Conservation (phyloP, 768 basidiomycete genomes). For the Lactarius sanguifluus region DNA sequence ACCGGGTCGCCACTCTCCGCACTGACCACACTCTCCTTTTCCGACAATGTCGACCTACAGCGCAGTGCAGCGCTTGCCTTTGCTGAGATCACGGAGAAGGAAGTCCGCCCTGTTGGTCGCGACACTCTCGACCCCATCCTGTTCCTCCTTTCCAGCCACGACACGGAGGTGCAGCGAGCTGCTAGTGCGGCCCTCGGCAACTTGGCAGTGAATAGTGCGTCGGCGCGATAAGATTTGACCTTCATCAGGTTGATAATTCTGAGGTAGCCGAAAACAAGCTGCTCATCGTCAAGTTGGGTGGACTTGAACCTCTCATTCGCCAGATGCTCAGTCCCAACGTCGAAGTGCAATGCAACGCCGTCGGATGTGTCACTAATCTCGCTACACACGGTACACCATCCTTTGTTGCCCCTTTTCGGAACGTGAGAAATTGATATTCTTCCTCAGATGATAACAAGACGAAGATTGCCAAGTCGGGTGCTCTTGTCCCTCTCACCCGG, state of each 20-base stretch:
- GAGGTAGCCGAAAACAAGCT: constrained; percentile 93
- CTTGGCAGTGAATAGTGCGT: constrained; percentile 94
- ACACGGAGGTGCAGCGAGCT: constrained; percentile 97
- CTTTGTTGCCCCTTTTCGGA: constrained; percentile 2
- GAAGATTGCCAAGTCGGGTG: constrained; percentile 98
- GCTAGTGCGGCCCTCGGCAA: constrained; percentile 97
- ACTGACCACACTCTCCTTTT: constrained; percentile 95
- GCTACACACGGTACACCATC: constrained; percentile 85
- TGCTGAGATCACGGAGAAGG: constrained; percentile 99
- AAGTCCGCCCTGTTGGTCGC: constrained; percentile 92
- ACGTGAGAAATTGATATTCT: constrained; percentile 8
- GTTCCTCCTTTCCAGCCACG: constrained; percentile 94
- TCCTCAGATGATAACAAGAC: constrained; percentile 96
- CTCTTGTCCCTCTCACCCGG: constrained; percentile 94
- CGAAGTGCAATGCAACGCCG: constrained; percentile 99
- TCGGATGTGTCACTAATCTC: constrained; percentile 97
- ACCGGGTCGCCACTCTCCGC: constrained; percentile 88
- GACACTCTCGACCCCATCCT: constrained; percentile 98
- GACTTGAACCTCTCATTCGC: constrained; percentile 94
- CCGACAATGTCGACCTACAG: constrained; percentile 98
- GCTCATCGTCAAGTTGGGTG: constrained; percentile 96
- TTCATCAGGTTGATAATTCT: constrained; percentile 15
- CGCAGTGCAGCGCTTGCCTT: constrained; percentile 97
- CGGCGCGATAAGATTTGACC: background rate
- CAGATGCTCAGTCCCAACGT: constrained; percentile 99